Evolutionary conservation across 345 rosid species (phyloP).

Genomic region (Populus davidiana): DNA sequence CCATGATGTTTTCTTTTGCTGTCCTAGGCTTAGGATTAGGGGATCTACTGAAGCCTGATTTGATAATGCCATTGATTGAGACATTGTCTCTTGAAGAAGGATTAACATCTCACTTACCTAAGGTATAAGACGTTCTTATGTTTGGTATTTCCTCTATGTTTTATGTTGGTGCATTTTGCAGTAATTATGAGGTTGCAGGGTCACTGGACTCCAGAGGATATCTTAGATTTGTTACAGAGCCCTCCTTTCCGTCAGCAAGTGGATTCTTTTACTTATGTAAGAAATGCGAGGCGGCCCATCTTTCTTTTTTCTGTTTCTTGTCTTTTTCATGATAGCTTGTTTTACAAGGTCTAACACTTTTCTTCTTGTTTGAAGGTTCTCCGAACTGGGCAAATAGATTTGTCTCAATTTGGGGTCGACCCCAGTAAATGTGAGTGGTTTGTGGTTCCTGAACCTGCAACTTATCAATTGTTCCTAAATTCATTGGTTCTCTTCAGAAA

Average conservation of each 20-base stretch:
- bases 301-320: slow-evolving; percentile 10
- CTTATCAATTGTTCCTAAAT: background rate
- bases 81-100: slow-evolving; percentile 60
- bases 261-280: slow-evolving; percentile 90
- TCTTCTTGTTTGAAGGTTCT: slow-evolving; percentile 55
- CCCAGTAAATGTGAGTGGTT: slow-evolving; percentile 77
- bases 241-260: slow-evolving; percentile 97
- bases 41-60: slow-evolving; percentile 84
- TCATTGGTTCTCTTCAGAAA: background rate
- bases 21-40: slow-evolving; percentile 70
- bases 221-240: slow-evolving; percentile 84
- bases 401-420: slow-evolving; percentile 88
- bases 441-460: background rate
- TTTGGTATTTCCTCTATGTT: background rate
- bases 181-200: slow-evolving; percentile 52
- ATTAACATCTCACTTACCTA: slow-evolving; percentile 73
- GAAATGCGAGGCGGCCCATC: slow-evolving; percentile 22
- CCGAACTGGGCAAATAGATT: slow-evolving; percentile 90
- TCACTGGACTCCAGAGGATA: slow-evolving; percentile 63
- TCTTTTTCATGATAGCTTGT: background rate
- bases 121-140: slow-evolving; percentile 45
- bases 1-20: slow-evolving; percentile 4
- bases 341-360: slow-evolving; percentile 1
- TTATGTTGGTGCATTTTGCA: slow-evolving; percentile 4
- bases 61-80: slow-evolving; percentile 85